Evolutionary conservation across 2,329 filamentous ascomycete genomes (phyloP).

Genomic region (Cadophora sp.): DNA sequence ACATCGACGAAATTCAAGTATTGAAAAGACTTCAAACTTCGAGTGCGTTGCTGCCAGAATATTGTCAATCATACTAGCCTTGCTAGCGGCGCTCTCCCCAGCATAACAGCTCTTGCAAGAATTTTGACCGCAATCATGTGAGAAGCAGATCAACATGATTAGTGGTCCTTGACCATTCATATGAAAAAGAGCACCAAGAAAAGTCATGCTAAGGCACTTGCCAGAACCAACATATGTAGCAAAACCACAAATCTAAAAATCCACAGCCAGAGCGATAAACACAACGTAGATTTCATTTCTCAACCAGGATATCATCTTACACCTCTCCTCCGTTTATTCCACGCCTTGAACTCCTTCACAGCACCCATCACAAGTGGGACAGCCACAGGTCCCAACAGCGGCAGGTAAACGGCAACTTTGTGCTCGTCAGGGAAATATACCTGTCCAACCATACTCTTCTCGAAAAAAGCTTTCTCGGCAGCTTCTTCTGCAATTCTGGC

Average conservation of each 20-base stretch:
- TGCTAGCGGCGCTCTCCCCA: too few relatives aligned
- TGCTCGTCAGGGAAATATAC: constrained; percentile 99
- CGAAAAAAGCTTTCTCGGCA: constrained; percentile 94
- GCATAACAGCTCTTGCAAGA: too few relatives aligned
- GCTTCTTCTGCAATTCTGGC: constrained; percentile 86
- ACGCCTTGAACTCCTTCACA: constrained; percentile 76
- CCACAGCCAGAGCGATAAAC: not conserved
- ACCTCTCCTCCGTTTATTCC: constrained; percentile 41
- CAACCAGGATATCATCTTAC: not conserved
- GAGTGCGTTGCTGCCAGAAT: too few relatives aligned
- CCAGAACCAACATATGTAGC: not conserved
- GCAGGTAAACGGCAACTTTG: constrained; percentile 95
- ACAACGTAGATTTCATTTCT: constrained; percentile 3
- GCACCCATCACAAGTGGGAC: constrained; percentile 87
- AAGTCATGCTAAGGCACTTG: not conserved
- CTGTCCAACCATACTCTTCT: constrained; percentile 98
- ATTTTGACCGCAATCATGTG: too few relatives aligned
- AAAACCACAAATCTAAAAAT: not conserved
- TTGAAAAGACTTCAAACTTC: too few relatives aligned
- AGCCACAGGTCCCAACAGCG: constrained; percentile 86
- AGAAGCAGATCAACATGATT: too few relatives aligned
- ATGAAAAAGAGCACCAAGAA: not conserved
- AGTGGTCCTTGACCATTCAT: not conserved
- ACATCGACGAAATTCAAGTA: too few relatives aligned
- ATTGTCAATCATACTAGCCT: too few relatives aligned